phyloP scores from a whole-genome alignment of 139 green algal species.

The Volvox reticuliferus region DNA sequence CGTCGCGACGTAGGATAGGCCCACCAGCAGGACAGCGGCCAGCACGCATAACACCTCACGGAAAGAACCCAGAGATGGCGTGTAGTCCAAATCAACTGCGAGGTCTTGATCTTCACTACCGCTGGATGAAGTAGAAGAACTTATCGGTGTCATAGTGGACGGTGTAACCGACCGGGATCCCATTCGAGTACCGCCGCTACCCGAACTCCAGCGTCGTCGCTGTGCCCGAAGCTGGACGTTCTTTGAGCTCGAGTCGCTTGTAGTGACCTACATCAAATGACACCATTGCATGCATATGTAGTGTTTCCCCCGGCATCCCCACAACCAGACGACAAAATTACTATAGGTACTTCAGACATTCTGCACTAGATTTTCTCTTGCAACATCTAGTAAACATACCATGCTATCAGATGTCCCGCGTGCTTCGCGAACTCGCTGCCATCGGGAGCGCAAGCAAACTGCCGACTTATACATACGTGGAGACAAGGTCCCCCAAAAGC shows the following conservation, averaged over 20 bases:
- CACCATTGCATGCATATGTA: neutral
- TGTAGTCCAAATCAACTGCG: slow-evolving; percentile 36
- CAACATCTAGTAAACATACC: neutral
- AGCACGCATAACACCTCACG: slow-evolving; percentile 53
- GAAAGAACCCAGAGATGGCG: neutral
- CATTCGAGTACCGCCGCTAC: neutral
- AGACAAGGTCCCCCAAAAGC: neutral
- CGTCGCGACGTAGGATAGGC: slow-evolving; percentile 56
- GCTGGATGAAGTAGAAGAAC: neutral
- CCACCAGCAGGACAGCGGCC: slow-evolving; percentile 21
- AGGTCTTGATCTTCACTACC: neutral
- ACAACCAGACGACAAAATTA: neutral
- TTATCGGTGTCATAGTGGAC: too few relatives aligned
- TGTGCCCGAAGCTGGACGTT: neutral
- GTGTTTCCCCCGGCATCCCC: neutral
- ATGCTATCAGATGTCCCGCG: neutral
- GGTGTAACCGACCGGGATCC: neutral
- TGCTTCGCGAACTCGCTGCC: neutral
- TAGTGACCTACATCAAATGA: neutral
- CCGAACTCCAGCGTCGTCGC: neutral
- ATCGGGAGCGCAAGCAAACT: slow-evolving; percentile 2
- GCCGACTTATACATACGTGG: neutral
- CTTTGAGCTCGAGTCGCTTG: neutral
- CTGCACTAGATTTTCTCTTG: neutral
- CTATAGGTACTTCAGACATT: neutral